Evolutionary conservation across 2,329 filamentous ascomycete genomes (phyloP).

Genomic region (Sporothrix brasiliensis): DNA sequence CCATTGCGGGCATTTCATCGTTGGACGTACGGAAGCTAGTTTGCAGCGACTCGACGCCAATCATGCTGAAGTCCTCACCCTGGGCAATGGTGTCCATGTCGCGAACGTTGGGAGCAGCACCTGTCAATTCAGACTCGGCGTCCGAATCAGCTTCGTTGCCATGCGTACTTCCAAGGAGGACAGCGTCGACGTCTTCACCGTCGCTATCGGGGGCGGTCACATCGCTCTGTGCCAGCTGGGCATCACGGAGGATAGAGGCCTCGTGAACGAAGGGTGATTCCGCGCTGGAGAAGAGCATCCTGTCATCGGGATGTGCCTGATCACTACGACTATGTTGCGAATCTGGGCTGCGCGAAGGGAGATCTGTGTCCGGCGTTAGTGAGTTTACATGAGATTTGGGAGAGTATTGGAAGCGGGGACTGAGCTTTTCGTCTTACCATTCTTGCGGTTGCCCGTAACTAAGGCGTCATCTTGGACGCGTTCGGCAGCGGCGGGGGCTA

Average conservation of each 20-base stretch:
- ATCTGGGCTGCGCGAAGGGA: slow-evolving; percentile 5
- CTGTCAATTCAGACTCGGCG: slow-evolving; percentile 30
- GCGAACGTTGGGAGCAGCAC: slow-evolving; percentile 34
- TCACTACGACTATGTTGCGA: not conserved
- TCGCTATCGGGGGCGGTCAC: not conserved
- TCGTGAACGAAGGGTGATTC: slow-evolving; percentile 26
- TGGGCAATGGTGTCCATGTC: slow-evolving; percentile 40
- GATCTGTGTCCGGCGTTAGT: not conserved
- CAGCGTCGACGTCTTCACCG: slow-evolving; percentile 20
- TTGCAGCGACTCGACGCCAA: slow-evolving; percentile 36
- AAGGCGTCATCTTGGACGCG: slow-evolving; percentile 8
- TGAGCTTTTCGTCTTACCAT: not conserved
- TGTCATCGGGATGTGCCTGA: slow-evolving; percentile 19
- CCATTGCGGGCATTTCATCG: slow-evolving; percentile 53
- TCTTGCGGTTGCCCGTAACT: not conserved
- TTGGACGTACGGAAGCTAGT: slow-evolving; percentile 44
- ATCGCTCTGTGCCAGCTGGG: slow-evolving; percentile 25
- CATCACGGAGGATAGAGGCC: not conserved
- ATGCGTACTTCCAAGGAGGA: not conserved
- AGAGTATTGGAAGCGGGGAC: not conserved
- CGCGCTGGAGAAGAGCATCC: slow-evolving; percentile 25
- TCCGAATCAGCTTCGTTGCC: slow-evolving; percentile 37
- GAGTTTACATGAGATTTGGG: not conserved
- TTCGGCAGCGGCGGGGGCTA: not conserved
- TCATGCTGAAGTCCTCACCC: slow-evolving; percentile 41